phyloP scores from a whole-genome alignment of 202 grass and related monocot species.

The Musa balbisiana region DNA sequence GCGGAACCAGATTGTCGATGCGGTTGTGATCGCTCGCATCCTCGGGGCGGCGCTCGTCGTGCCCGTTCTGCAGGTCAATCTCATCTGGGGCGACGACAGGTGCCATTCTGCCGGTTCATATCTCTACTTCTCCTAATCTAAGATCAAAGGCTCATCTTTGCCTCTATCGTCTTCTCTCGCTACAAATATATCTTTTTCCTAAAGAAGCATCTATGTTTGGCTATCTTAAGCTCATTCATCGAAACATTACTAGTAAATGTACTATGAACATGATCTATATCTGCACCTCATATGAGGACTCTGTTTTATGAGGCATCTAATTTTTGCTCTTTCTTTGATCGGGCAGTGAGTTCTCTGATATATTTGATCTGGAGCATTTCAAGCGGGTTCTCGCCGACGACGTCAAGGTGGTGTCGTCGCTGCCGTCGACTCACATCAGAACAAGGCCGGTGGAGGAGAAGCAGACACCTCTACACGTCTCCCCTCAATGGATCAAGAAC shows the following conservation, averaged over 20 bases:
- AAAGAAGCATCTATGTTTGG: neutral
- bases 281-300: neutral
- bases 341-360: conserved; percentile 3
- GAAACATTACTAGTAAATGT: no score
- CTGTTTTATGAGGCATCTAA: neutral
- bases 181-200: neutral
- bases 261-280: neutral
- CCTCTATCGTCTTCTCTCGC: neutral
- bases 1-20: conserved; percentile 22
- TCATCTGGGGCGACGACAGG: conserved; percentile 12
- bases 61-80: conserved; percentile 11
- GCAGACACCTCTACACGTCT: neutral
- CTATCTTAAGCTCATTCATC: neutral
- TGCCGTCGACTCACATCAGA: neutral
- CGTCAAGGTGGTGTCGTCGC: neutral
- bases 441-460: neutral
- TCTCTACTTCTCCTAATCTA: no score
- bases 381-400: neutral
- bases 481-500: neutral
- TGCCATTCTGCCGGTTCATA: neutral
- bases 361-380: conserved; percentile 9
- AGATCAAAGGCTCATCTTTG: neutral
- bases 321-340: neutral
- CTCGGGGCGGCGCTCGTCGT: conserved; percentile 8
- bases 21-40: conserved; percentile 6